Evolutionary conservation across 768 basidiomycete species (phyloP), one percentile per base, ranked within the genome.

Genomic region (Tubosaeta brunneosetosa): DNA sequence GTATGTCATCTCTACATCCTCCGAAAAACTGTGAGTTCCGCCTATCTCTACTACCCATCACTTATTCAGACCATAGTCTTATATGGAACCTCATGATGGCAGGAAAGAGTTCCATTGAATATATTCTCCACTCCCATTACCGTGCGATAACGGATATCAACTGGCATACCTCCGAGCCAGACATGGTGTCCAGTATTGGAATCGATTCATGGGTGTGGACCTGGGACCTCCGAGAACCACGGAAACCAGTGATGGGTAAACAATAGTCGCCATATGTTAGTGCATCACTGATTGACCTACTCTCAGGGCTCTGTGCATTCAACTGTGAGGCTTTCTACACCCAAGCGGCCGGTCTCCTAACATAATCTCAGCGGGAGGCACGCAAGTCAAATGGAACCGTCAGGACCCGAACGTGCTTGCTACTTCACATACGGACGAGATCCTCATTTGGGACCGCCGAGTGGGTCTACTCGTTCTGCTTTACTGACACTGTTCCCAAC

Each of bases 81-180:
- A 91, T 99, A 52, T 99, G 97, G 95, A 97, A 98, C 70, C 74
- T 97, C n/a, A 67, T 81, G 50, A 73, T 86, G 40, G 68, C 77
- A 14, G 83, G 83, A 14, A 86, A 88, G 61, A 87, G 86, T 2
- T 85, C 87, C 2, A 91, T 99, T 32, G 79, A 93, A 59, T 83
- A 89, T 54, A 85, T 91, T 31, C 76, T 97, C 5, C 85, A 86
- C 55, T 87, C 90, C 1, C 97, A 99, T 64, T 91, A 92, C 56
- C 85, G 95, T 42, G 93, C 94, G 5, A 94, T 99, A 49, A 97
- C 97, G 3, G 97, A 99, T 64, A 91, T 98, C 64, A 98, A 99
- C 65, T 99, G 95, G 95, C 91, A 93, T 62, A 86, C 87, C 0
- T 79, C 80, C 4, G 86, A 94, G 60, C 87, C 88, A 5, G 84